phyloP scores from a whole-genome alignment of 768 basidiomycete genomes.

The Daedalea quercina region DNA sequence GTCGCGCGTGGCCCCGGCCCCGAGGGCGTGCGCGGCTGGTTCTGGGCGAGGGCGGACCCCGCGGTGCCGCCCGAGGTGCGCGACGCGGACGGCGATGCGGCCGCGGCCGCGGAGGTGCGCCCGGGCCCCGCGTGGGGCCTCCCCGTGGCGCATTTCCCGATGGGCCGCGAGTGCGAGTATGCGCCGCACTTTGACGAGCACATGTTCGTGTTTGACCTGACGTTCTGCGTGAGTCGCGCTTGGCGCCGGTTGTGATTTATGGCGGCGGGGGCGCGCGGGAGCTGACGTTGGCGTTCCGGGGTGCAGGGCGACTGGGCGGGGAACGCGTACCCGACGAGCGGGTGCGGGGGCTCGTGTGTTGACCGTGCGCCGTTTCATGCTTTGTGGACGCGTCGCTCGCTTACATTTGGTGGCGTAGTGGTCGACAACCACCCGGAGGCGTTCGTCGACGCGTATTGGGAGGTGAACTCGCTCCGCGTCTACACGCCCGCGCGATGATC shows the following conservation, averaged over 20 bases:
- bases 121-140: constrained; percentile 30
- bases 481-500: no score
- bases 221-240: constrained; percentile 49
- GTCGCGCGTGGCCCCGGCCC: constrained; percentile 33
- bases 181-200: constrained; percentile 45
- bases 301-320: constrained; percentile 50
- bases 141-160: constrained; percentile 44
- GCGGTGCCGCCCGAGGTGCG: constrained; percentile 36
- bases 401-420: constrained; percentile 28
- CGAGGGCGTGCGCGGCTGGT: constrained; percentile 57
- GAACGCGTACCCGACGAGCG: constrained; percentile 28
- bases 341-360: constrained; percentile 36
- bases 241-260: not conserved
- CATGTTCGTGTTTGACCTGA: constrained; percentile 48
- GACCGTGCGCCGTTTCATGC: constrained; percentile 35
- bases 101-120: constrained; percentile 4
- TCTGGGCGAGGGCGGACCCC: constrained; percentile 43
- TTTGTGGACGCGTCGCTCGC: not conserved
- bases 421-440: constrained; percentile 52
- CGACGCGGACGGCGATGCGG: constrained; percentile 1
- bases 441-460: constrained; percentile 65
- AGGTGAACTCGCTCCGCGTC: constrained; percentile 53
- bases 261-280: not conserved
- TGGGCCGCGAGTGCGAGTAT: constrained; percentile 41
- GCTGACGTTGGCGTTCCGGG: not conserved